Conservation (phyloP, 2,329 filamentous ascomycete genomes). For the Colletotrichum zoysiae region DNA sequence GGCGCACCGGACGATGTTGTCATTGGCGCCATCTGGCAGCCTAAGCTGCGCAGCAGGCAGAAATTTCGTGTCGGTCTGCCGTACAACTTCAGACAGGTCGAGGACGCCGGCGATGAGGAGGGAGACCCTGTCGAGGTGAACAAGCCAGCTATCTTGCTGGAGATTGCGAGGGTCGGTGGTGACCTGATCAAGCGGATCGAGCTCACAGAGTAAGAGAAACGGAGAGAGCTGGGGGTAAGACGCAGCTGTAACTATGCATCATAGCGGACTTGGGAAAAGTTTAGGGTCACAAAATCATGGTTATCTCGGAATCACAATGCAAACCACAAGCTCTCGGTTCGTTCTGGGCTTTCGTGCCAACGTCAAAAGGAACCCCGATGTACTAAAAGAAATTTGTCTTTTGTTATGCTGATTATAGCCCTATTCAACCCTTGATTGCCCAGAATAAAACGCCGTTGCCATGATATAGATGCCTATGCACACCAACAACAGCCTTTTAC, state of each 20-base stretch:
- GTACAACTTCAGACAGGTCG: slow-evolving; percentile 63
- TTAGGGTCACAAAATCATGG: background rate
- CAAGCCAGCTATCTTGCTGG: slow-evolving; percentile 74
- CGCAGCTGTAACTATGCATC: background rate
- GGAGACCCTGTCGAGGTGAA: slow-evolving; percentile 72
- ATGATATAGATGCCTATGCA: slow-evolving; percentile 55
- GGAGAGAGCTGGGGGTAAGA: background rate
- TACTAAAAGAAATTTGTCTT: slow-evolving; percentile 30
- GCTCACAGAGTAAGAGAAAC: slow-evolving; percentile 45
- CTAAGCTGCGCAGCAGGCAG: slow-evolving; percentile 63
- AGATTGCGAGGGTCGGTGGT: slow-evolving; percentile 78
- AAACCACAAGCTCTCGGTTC: background rate
- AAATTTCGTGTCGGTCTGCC: slow-evolving; percentile 78
- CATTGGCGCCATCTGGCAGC: slow-evolving; percentile 71
- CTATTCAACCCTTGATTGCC: slow-evolving; percentile 40
- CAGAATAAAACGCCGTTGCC: slow-evolving; percentile 50
- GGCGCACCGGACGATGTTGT: slow-evolving; percentile 68
- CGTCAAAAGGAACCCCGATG: background rate
- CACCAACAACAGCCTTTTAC: slow-evolving; percentile 30
- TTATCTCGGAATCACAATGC: background rate
- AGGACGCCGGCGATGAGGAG: slow-evolving; percentile 49
- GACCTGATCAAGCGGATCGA: slow-evolving; percentile 78
- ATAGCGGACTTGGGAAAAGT: slow-evolving; percentile 21
- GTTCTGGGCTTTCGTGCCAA: background rate
- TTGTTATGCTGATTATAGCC: slow-evolving; percentile 34